phyloP scores from a whole-genome alignment of 2,329 filamentous ascomycete species.

The Sporothrix mexicana region DNA sequence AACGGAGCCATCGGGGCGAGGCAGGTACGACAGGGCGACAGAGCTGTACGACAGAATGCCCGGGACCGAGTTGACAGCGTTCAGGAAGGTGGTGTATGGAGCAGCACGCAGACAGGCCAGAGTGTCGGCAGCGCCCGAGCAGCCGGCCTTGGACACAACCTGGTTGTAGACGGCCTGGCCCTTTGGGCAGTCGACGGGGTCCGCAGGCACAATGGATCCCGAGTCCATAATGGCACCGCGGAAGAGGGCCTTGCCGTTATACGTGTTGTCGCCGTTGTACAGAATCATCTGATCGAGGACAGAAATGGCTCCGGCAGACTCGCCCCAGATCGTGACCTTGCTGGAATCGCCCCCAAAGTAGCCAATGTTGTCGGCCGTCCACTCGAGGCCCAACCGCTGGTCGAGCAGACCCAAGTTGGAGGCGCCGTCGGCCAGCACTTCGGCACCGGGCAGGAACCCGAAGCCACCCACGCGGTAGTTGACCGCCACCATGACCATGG shows the following conservation, averaged over 20 bases:
- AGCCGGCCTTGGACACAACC: constrained; percentile 67
- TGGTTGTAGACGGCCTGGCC: constrained; percentile 68
- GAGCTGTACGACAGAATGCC: constrained; percentile 70
- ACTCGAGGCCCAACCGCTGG: constrained; percentile 73
- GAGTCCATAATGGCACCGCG: constrained; percentile 80
- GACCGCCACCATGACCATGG: constrained; percentile 75
- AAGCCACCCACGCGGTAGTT: constrained; percentile 80
- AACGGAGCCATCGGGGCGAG: constrained; percentile 70
- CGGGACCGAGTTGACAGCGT: constrained; percentile 73
- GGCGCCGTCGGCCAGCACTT: constrained; percentile 69
- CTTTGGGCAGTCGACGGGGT: constrained; percentile 68
- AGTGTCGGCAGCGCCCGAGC: constrained; percentile 60
- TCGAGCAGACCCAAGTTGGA: constrained; percentile 74
- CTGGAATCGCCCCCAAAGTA: constrained; percentile 78
- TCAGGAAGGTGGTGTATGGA: constrained; percentile 65
- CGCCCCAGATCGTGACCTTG: constrained; percentile 81
- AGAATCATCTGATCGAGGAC: constrained; percentile 78
- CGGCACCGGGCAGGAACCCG: constrained; percentile 73
- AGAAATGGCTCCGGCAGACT: constrained; percentile 74
- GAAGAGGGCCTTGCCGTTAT: constrained; percentile 78
- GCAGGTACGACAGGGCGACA: constrained; percentile 74
- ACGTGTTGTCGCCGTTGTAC: constrained; percentile 71
- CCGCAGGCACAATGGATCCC: constrained; percentile 66
- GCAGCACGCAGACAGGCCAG: constrained; percentile 69
- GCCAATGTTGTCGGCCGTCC: constrained; percentile 78